Evolutionary conservation across 2,329 filamentous ascomycete genomes (phyloP), one percentile per base, ranked within the genome.

Genomic region (Exophiala aquamarina): DNA sequence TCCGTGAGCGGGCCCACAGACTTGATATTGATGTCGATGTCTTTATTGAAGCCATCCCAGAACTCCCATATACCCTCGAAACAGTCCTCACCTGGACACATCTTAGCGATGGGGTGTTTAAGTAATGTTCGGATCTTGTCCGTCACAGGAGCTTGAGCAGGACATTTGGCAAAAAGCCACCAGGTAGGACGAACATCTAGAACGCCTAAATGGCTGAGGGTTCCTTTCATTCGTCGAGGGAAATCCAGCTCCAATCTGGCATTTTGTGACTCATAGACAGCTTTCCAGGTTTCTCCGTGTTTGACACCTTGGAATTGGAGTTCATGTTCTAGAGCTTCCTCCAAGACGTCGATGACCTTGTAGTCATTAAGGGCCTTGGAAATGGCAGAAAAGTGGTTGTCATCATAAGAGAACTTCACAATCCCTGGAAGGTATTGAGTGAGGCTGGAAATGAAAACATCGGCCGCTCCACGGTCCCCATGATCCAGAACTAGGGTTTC

Each of bases 141-240:
- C 19, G 68, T 65, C 1, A 66, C 64, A 2, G 70, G 66, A 21
- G 71, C 61, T 11, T 60, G 51, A 3, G 56, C 44, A 1, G 66
- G 60, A n/a, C 73, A 63, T 28, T 71, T 72, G 10, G 71, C 70
- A 53, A 69, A 79, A 3, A 82, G 50, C 0, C 68, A 62, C 76
- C 80, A 81, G 43, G 26, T 28, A 20, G 50, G 49, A 6, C 23
- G 23, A 26, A 26, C 11, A 6, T 26, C 11, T 6, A 26, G 11
- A 26, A 11, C 23, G 23, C 11, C 11, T 26, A 11, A 26, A 26
- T 26, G 23, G 23, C 11, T 26, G 23, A 11, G 11, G 23, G 23
- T 26, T 6, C 6, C 23, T 26, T 26, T 6, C 6, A 26, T 33
- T n/a, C 33, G 17, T 17, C 34, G 47, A 26, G 42, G 23, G 28